A percentile compares a stretch with the other conserved stretches of the same genome.
phyloP scores from a whole-genome alignment of 2,329 filamentous ascomycete species.

The Elsinoe batatas region DNA sequence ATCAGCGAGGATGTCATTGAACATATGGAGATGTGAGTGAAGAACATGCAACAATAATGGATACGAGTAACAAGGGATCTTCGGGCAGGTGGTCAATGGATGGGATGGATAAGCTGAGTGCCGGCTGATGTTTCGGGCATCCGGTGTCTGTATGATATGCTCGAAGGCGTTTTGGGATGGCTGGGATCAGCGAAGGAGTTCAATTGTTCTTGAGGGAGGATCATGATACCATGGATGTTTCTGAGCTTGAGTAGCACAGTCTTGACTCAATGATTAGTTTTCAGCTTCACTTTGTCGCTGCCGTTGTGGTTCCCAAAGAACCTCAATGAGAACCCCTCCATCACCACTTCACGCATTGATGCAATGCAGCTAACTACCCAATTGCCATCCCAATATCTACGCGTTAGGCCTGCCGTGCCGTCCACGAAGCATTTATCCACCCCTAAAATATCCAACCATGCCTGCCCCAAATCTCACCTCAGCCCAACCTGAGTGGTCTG shows the following conservation, averaged over 20 bases:
- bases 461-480: too few species aligned
- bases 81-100: constrained; percentile 1
- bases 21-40: constrained; percentile 17
- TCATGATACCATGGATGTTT: constrained; percentile 4
- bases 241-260: constrained; percentile 4
- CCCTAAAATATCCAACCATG: too few species aligned
- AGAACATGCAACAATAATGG: not conserved
- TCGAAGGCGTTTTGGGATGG: not conserved
- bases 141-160: constrained; percentile 8
- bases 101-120: not conserved
- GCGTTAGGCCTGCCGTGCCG: not conserved
- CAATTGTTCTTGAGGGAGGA: not conserved
- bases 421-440: not conserved
- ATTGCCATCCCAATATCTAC: not conserved
- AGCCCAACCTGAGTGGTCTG: not conserved
- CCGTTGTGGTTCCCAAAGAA: not conserved
- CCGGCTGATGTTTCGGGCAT: constrained; percentile 9
- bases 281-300: not conserved
- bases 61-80: not conserved
- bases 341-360: not conserved
- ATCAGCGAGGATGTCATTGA: constrained; percentile 17
- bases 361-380: not conserved
- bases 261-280: constrained; percentile 4
- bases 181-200: not conserved
- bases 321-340: not conserved